These are phyloP conservation scores for Fusarium odoratissimum DNA, from an alignment of 2,329 filamentous ascomycete genomes.

Conservation along the genomic window DNA sequence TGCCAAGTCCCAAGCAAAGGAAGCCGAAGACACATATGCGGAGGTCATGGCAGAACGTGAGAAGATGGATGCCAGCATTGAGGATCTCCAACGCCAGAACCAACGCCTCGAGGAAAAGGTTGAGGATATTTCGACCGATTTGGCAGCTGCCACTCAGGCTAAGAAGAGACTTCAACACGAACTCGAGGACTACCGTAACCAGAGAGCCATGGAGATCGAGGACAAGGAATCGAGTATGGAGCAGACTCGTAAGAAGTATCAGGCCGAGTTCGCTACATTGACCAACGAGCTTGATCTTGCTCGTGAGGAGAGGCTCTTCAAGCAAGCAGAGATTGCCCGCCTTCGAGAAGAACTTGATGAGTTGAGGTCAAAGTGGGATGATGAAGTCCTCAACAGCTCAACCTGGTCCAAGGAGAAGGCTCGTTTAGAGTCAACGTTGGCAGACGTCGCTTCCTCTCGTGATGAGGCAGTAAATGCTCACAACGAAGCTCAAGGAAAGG, in stretches of 20 bases:
- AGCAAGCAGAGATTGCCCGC: slow-evolving; percentile 85
- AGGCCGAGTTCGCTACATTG: slow-evolving; percentile 87
- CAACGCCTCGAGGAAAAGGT: slow-evolving; percentile 91
- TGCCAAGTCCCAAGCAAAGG: slow-evolving; percentile 86
- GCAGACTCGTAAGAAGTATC: slow-evolving; percentile 97
- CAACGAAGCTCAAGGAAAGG: slow-evolving; percentile 93
- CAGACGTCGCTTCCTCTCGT: slow-evolving; percentile 88
- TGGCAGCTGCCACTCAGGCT: slow-evolving; percentile 84
- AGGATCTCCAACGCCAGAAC: slow-evolving; percentile 89
- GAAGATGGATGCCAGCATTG: slow-evolving; percentile 86
- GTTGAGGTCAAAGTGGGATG: slow-evolving; percentile 95
- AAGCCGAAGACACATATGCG: slow-evolving; percentile 91
- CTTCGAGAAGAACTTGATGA: slow-evolving; percentile 97
- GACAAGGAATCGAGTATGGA: slow-evolving; percentile 97
- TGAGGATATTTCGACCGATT: slow-evolving; percentile 90
- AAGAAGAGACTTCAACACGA: slow-evolving; percentile 97
- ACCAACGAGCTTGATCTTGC: slow-evolving; percentile 94
- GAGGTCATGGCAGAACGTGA: slow-evolving; percentile 92
- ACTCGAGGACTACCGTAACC: slow-evolving; percentile 95
- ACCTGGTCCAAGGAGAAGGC: slow-evolving; percentile 99
- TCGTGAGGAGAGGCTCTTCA: slow-evolving; percentile 87
- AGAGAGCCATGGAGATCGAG: slow-evolving; percentile 94
- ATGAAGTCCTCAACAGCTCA: slow-evolving; percentile 96
- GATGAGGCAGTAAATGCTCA: slow-evolving; percentile 94
- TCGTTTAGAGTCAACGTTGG: slow-evolving; percentile 87